These are phyloP conservation scores for Austroboletus novae-zelandiae DNA, from an alignment of 1,284 basidiomycete species.

Conservation along the genomic window DNA sequence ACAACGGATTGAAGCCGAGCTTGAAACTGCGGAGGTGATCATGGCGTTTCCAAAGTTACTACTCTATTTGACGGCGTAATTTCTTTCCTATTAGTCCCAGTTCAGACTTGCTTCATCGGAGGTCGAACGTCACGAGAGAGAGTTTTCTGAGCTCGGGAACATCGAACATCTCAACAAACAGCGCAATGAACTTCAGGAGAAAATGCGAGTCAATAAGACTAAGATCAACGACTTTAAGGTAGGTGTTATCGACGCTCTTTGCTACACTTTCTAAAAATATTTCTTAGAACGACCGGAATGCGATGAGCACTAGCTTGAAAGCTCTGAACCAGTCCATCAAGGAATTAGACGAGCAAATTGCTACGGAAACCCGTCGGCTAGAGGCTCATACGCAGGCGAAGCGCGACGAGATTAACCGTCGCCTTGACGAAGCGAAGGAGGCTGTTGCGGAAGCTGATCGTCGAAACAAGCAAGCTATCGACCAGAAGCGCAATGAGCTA, in stretches of 20 bases:
- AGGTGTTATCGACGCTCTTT: conserved; percentile 8
- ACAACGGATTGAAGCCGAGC: conserved; percentile 48
- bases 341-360: conserved; percentile 52
- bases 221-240: conserved; percentile 49
- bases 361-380: conserved; percentile 52
- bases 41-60: neutral
- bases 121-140: conserved; percentile 47
- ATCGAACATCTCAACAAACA: conserved; percentile 49
- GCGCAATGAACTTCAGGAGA: conserved; percentile 42
- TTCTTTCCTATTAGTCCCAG: conserved; percentile 31
- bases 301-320: conserved; percentile 45
- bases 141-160: conserved; percentile 48
- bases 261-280: neutral
- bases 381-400: conserved; percentile 58
- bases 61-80: neutral
- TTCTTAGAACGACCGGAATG: conserved; percentile 44
- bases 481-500: conserved; percentile 32
- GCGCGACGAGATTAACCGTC: conserved; percentile 52
- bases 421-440: conserved; percentile 45
- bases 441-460: conserved; percentile 38
- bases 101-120: conserved; percentile 45
- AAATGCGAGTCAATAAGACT: conserved; percentile 47
- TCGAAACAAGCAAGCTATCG: conserved; percentile 33
- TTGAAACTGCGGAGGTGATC: conserved; percentile 48
- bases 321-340: conserved; percentile 45